Conservation (phyloP, 768 basidiomycete species). For the Suillus luteus region DNA sequence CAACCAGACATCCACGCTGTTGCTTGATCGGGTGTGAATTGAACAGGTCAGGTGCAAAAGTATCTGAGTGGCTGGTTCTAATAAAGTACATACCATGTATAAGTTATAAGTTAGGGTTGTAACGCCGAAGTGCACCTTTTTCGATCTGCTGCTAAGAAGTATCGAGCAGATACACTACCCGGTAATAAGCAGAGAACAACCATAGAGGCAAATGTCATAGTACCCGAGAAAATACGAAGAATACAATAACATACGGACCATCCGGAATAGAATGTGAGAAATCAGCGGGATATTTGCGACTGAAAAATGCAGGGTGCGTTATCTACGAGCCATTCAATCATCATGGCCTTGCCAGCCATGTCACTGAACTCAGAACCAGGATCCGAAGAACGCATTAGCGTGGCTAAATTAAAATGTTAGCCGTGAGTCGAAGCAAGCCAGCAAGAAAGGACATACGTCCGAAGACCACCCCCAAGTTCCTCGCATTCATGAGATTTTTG, state of each 20-base stretch:
- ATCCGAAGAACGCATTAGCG: slow-evolving; percentile 88
- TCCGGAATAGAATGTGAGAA: slow-evolving; percentile 13
- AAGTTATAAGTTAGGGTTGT: not conserved
- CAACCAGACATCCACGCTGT: not conserved
- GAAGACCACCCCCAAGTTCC: slow-evolving; percentile 96
- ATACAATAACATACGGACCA: slow-evolving; percentile 32
- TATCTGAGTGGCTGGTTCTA: not conserved
- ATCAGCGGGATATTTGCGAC: slow-evolving; percentile 20
- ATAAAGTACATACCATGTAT: not conserved
- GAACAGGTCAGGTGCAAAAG: not conserved
- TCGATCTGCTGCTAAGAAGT: not conserved
- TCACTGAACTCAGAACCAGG: slow-evolving; percentile 91
- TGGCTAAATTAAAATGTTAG: slow-evolving; percentile 57
- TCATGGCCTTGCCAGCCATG: slow-evolving; percentile 94
- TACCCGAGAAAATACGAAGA: slow-evolving; percentile 17
- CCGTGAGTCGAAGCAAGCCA: not conserved
- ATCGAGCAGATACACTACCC: not conserved
- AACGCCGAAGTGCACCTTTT: not conserved
- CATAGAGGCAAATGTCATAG: not conserved
- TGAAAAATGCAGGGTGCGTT: slow-evolving; percentile 65
- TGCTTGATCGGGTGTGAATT: not conserved
- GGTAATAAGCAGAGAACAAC: not conserved
- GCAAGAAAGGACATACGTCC: slow-evolving; percentile 68
- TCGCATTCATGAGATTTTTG: slow-evolving; percentile 88
- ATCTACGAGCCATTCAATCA: slow-evolving; percentile 94